These are phyloP conservation scores for Ophiostoma piceae DNA, from an alignment of 2,329 filamentous ascomycete genomes.

Conservation along the genomic window DNA sequence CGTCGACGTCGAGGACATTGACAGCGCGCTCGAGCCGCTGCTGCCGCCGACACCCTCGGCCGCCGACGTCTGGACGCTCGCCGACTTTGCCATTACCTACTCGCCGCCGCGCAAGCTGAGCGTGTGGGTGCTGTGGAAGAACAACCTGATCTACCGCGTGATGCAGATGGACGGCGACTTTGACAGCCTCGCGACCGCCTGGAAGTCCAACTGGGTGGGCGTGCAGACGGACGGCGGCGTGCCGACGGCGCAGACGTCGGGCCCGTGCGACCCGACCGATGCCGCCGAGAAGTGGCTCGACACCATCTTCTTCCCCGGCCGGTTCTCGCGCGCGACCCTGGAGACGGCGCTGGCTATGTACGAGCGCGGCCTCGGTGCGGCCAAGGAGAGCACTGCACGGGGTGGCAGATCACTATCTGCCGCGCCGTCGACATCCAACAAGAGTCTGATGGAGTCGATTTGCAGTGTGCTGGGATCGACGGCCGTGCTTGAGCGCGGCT, in stretches of 20 bases:
- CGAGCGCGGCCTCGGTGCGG: slow-evolving; percentile 53
- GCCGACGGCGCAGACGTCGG: slow-evolving; percentile 52
- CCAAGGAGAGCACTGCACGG: slow-evolving; percentile 33
- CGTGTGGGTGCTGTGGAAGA: slow-evolving; percentile 79
- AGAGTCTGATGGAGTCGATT: slow-evolving; percentile 68
- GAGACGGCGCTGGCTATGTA: slow-evolving; percentile 82
- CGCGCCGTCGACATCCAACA: slow-evolving; percentile 25
- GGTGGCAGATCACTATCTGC: too few relatives aligned
- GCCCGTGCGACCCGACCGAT: slow-evolving; percentile 61
- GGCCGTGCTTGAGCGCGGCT: slow-evolving; percentile 57
- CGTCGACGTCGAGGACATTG: slow-evolving; percentile 51
- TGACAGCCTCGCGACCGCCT: slow-evolving; percentile 56
- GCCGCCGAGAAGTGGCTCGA: slow-evolving; percentile 80
- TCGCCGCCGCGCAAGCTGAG: slow-evolving; percentile 41
- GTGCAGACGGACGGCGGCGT: slow-evolving; percentile 57
- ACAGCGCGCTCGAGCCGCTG: slow-evolving; percentile 57
- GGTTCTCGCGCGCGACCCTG: slow-evolving; percentile 72
- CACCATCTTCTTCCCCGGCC: slow-evolving; percentile 75
- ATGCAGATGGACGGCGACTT: slow-evolving; percentile 68
- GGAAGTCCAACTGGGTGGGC: slow-evolving; percentile 65
- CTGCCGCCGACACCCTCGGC: slow-evolving; percentile 64
- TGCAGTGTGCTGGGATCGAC: slow-evolving; percentile 66
- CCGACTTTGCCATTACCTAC: slow-evolving; percentile 64
- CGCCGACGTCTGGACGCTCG: slow-evolving; percentile 72
- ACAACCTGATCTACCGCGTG: slow-evolving; percentile 71